Percentiles rank a stretch among this genome's conserved stretches.
Conservation (phyloP, 305 asterid genomes). For the Rubia peregrina region DNA sequence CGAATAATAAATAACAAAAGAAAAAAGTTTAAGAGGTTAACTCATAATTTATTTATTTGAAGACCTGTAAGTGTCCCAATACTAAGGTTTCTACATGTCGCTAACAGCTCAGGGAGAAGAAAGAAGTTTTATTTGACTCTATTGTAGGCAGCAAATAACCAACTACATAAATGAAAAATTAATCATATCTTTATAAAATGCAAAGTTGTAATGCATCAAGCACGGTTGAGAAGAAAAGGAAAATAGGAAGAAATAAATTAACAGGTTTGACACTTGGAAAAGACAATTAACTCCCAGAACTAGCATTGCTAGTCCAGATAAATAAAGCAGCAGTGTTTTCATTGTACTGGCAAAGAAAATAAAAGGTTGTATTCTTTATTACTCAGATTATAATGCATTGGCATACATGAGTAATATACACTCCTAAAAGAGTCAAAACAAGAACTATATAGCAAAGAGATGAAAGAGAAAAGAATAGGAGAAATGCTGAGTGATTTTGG, state of each 20-base stretch:
- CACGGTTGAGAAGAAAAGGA: not conserved
- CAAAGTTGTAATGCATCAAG: not conserved
- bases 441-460: not conserved
- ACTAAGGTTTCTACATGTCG: slow-evolving; percentile 1
- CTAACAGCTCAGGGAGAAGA: slow-evolving; percentile 3
- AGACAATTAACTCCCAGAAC: not conserved
- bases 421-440: not conserved
- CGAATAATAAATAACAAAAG: not conserved
- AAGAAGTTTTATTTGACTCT: not conserved
- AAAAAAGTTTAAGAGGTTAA: not conserved
- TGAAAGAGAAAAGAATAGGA: not conserved
- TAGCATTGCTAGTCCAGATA: not conserved
- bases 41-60: not conserved
- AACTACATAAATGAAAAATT: not conserved
- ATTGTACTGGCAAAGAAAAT: not conserved
- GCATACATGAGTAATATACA: not conserved
- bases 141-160: not conserved
- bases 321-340: not conserved
- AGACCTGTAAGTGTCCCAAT: not conserved
- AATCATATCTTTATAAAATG: not conserved
- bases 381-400: not conserved
- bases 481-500: not conserved
- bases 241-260: not conserved
- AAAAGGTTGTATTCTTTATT: not conserved
- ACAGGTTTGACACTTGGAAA: not conserved